Percentiles rank a stretch among this genome's conserved stretches.
phyloP scores from a whole-genome alignment of 495 filamentous ascomycete species.

The Tetracladium setigerum region DNA sequence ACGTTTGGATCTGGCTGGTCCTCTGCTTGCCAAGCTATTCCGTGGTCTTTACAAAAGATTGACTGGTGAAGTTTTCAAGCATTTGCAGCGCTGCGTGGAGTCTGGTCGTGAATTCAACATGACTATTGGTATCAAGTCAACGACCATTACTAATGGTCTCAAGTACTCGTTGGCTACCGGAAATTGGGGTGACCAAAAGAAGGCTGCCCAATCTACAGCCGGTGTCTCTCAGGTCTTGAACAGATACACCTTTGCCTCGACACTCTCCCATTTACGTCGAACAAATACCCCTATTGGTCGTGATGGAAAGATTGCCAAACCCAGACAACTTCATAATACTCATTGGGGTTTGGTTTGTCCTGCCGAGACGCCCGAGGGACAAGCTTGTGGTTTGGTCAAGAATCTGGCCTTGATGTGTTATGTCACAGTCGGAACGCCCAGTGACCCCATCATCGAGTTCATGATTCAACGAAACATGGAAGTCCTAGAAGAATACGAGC shows the following conservation, averaged over 20 bases:
- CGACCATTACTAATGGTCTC: constrained; percentile 82
- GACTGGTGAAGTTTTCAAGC: constrained; percentile 79
- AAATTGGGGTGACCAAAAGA: constrained; percentile 99
- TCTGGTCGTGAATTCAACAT: constrained; percentile 80
- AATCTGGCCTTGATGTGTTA: constrained; percentile 98
- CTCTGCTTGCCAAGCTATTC: constrained; percentile 89
- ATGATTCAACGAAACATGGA: constrained; percentile 95
- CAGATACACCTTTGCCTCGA: constrained; percentile 94
- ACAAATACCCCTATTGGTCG: constrained; percentile 97
- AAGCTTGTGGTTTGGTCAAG: constrained; percentile 97
- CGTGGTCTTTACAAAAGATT: constrained; percentile 78
- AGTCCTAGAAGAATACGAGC: constrained; percentile 92
- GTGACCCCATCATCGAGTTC: constrained; percentile 86
- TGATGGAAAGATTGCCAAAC: constrained; percentile 97
- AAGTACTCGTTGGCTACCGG: constrained; percentile 98
- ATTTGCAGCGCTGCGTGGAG: constrained; percentile 88
- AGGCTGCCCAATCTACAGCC: constrained; percentile 85
- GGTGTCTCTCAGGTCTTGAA: constrained; percentile 98
- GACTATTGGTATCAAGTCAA: constrained; percentile 82
- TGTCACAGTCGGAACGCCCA: constrained; percentile 86
- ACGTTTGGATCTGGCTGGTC: constrained; percentile 89
- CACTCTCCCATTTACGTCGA: constrained; percentile 87
- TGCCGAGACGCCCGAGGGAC: constrained; percentile 95
- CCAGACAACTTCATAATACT: constrained; percentile 95
- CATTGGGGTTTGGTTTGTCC: constrained; percentile 98